A percentile compares a stretch with the other conserved stretches of the same genome.
Evolutionary conservation across 495 filamentous ascomycete genomes (phyloP).

Genomic region (Tuber microsphaerosporum): DNA sequence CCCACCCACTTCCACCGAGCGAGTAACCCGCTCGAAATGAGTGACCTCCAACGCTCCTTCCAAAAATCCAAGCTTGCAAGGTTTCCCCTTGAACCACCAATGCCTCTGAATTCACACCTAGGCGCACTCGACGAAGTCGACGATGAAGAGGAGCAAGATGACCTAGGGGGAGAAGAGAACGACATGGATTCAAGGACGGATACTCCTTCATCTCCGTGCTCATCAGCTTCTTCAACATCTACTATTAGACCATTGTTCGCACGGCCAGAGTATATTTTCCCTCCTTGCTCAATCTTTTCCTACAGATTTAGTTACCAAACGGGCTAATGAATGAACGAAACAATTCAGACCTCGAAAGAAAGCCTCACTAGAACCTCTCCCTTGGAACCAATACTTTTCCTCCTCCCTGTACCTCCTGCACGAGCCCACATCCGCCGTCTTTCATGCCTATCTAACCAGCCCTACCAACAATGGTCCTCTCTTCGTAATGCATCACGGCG

Average conservation of each 20-base stretch:
- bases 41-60: conserved; percentile 76
- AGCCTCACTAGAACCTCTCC: conserved; percentile 48
- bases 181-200: background rate
- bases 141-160: conserved; percentile 44
- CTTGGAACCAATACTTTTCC: conserved; percentile 82
- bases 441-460: conserved; percentile 79
- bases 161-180: conserved; percentile 23
- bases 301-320: background rate
- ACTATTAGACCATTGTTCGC: conserved; percentile 65
- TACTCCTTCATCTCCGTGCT: conserved; percentile 33
- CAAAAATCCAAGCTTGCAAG: conserved; percentile 67
- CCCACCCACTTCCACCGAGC: background rate
- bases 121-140: conserved; percentile 49
- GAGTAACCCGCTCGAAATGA: conserved; percentile 55
- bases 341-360: conserved; percentile 34
- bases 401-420: conserved; percentile 28
- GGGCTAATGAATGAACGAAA: conserved; percentile 1
- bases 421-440: conserved; percentile 47
- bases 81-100: conserved; percentile 53
- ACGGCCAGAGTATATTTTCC: conserved; percentile 27
- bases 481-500: conserved; percentile 84
- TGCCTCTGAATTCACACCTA: conserved; percentile 35
- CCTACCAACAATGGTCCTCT: conserved; percentile 58
- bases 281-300: conserved; percentile 11
- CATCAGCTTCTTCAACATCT: conserved; percentile 66